These are phyloP conservation scores for Neonectria sp. DNA, from an alignment of 2,329 filamentous ascomycete species.

Conservation along the genomic window DNA sequence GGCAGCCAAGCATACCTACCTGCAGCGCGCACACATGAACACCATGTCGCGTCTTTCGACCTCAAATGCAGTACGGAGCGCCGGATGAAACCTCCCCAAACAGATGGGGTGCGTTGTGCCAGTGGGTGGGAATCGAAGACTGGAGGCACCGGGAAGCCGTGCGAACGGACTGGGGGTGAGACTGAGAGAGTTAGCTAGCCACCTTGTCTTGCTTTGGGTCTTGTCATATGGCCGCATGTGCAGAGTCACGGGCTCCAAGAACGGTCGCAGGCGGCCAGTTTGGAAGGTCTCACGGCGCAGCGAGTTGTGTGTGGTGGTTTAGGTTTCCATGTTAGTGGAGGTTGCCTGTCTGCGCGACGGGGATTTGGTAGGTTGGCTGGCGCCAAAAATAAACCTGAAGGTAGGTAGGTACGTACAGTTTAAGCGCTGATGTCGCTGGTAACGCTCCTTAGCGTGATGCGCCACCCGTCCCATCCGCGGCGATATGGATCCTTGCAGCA, in stretches of 20 bases:
- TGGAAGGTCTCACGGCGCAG: slow-evolving; percentile 1
- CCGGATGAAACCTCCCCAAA: background rate
- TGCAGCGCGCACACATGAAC: background rate
- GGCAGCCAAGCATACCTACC: slow-evolving; percentile 3
- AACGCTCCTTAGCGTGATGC: slow-evolving; percentile 19
- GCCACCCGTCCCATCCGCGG: slow-evolving; percentile 17
- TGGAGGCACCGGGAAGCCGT: background rate
- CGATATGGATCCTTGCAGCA: slow-evolving; percentile 3
- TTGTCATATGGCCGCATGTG: slow-evolving; percentile 21
- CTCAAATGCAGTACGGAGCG: background rate
- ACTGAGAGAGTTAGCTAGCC: slow-evolving; percentile 19
- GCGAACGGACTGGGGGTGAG: slow-evolving; percentile 1
- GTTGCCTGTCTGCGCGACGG: background rate
- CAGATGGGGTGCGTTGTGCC: background rate
- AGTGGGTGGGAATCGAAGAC: background rate
- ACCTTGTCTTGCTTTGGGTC: background rate
- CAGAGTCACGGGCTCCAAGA: slow-evolving; percentile 7
- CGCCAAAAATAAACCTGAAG: slow-evolving; percentile 32
- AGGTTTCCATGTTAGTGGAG: slow-evolving; percentile 11
- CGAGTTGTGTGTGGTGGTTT: background rate
- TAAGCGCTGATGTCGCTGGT: slow-evolving; percentile 32
- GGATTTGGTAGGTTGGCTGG: background rate
- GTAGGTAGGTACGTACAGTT: background rate
- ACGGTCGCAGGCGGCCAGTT: slow-evolving; percentile 1
- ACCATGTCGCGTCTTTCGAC: background rate